phyloP scores from a whole-genome alignment of 139 green algal genomes.

The Axilococcus clingmanii region DNA sequence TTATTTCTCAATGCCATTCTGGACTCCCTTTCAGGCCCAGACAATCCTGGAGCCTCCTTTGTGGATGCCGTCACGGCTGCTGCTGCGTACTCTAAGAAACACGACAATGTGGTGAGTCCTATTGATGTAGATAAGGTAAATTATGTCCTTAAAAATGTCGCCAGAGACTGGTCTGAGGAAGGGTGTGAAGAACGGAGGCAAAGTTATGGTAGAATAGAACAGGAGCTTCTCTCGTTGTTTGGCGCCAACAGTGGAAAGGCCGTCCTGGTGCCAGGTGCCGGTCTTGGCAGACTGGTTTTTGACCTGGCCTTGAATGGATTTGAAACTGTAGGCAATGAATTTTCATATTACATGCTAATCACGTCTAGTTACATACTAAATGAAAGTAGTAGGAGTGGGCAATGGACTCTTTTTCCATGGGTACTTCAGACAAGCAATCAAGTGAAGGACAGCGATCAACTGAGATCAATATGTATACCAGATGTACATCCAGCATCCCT shows the following conservation, averaged over 20 bases:
- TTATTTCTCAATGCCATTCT: slow-evolving; percentile 49
- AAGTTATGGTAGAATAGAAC: slow-evolving; percentile 56
- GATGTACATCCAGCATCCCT: slow-evolving; percentile 52
- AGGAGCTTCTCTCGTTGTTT: slow-evolving; percentile 27
- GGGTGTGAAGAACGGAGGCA: slow-evolving; percentile 57
- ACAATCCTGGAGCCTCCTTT: slow-evolving; percentile 5
- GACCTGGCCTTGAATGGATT: slow-evolving; percentile 57
- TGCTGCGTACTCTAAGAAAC: slow-evolving; percentile 4
- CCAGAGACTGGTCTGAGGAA: slow-evolving; percentile 77
- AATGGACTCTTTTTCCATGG: slow-evolving; percentile 71
- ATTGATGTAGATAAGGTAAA: slow-evolving; percentile 43
- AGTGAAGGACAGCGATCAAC: slow-evolving; percentile 51
- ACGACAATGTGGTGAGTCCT: slow-evolving; percentile 1
- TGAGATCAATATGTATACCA: slow-evolving; percentile 58
- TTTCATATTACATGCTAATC: slow-evolving; percentile 96
- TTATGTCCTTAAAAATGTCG: slow-evolving; percentile 90
- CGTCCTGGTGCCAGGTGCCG: slow-evolving; percentile 77
- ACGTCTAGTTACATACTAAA: slow-evolving; percentile 86
- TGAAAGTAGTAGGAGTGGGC: slow-evolving; percentile 11
- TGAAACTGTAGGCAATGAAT: slow-evolving; percentile 85
- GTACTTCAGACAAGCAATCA: slow-evolving; percentile 67
- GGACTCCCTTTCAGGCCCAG: slow-evolving; percentile 6
- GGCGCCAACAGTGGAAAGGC: not conserved
- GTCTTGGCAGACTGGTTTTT: slow-evolving; percentile 71
- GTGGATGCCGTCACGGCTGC: slow-evolving; percentile 11